Base-by-base conservation (phyloP, 2,329 filamentous ascomycete species). In the Paracoccidioides lutzii region DNA sequence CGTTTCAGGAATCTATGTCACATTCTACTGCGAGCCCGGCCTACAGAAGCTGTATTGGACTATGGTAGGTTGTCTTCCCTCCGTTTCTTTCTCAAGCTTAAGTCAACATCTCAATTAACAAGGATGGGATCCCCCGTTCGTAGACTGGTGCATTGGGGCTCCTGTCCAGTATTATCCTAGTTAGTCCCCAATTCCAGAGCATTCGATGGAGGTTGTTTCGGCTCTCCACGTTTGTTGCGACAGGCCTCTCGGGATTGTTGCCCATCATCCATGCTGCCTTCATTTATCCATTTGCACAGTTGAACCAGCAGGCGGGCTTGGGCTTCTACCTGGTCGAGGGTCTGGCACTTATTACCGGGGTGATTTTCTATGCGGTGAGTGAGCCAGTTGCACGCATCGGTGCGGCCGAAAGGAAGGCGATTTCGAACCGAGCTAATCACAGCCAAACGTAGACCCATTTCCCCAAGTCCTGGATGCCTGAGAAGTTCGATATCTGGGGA, bases 401-500 rank as follows among this genome's bases (percentile, higher is more conserved):
- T 10, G 40, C n/a, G 12, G 30, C 35, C 51, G 37, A 37, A 42
- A 33, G 41, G 38, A 42, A 38, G 32, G 15, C 42, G 14, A 32
- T 45, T 35, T 32, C 10, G 10, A 44, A 42, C 9, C 22, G 3
- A 52, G 15, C 33, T 52, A 37, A 44, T 56, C 12, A 5, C 22
- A 40, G 32, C 22, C 46, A 37, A 41, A 50, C 38, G 4, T 40
- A 75, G 74, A 70, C 66, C 7, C 66, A 71, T 46, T 71, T 77
- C 50, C 75, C 75, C 1, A 75, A 78, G 61, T 66, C 66, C 33
- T 61, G 69, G 50, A 66, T 60, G 15, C 75, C 74, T 1, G 74
- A 72, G 2, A 65, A 56, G 7, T 77, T 77, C 61, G 75, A 77
- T 60, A 70, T 75, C 37, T 72, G 66, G 59, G 72, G 73, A 14